Evolutionary conservation across 495 filamentous ascomycete species (phyloP).

Genomic region (Penicillium coprophilum): DNA sequence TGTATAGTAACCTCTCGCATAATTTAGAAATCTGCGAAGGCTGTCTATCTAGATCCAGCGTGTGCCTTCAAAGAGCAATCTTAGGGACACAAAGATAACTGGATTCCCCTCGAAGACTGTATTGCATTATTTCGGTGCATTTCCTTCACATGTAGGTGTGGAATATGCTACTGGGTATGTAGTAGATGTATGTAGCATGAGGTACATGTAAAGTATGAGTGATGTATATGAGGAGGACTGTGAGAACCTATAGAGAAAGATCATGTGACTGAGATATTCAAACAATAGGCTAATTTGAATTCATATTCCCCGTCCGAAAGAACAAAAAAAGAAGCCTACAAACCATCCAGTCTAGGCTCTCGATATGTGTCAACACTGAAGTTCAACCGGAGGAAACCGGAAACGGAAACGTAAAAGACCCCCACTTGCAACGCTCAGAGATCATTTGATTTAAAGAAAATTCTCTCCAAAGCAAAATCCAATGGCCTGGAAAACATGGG

Average conservation of each 20-base stretch:
- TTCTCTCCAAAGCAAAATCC: neutral
- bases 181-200: no score
- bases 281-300: neutral
- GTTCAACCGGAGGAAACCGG: neutral
- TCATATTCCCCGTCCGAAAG: neutral
- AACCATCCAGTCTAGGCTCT: no score
- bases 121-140: neutral
- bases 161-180: no score
- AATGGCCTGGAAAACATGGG: conserved; percentile 10
- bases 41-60: neutral
- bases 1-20: neutral
- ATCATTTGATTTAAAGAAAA: neutral
- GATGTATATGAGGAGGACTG: no score
- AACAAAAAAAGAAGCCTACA: neutral
- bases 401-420: neutral
- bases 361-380: neutral
- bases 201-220: no score
- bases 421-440: neutral
- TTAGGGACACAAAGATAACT: neutral
- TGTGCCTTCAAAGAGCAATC: neutral
- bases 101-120: neutral
- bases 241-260: no score
- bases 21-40: neutral
- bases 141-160: no score
- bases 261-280: no score